Evolutionary conservation across 2,329 filamentous ascomycete species (phyloP).

Genomic region (Ceratocystis variospora): DNA sequence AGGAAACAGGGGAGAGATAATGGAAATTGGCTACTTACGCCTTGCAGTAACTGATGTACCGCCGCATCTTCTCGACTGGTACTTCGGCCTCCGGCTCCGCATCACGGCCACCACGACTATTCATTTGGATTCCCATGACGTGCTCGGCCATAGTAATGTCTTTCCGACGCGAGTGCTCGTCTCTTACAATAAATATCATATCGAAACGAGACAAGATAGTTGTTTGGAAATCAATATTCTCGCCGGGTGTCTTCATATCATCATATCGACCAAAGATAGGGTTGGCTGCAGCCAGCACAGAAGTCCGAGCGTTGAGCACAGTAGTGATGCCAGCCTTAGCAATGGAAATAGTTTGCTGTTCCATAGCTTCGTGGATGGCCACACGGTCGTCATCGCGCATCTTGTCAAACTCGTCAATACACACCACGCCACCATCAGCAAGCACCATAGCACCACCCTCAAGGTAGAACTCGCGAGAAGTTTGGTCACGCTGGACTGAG

Average conservation of each 20-base stretch:
- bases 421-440: conserved; percentile 90
- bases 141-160: conserved; percentile 92
- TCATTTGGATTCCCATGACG: conserved; percentile 97
- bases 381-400: conserved; percentile 98
- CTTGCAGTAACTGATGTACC: conserved; percentile 95
- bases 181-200: conserved; percentile 98
- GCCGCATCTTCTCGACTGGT: conserved; percentile 89
- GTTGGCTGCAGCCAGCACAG: conserved; percentile 88
- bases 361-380: conserved; percentile 98
- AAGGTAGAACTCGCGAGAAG: conserved; percentile 89
- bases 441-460: conserved; percentile 98
- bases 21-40: conserved; percentile 45
- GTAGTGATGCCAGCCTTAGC: conserved; percentile 98
- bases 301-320: conserved; percentile 89
- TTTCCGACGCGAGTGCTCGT: conserved; percentile 78
- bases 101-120: conserved; percentile 58
- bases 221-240: conserved; percentile 99
- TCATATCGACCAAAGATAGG: conserved; percentile 97
- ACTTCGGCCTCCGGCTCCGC: conserved; percentile 80
- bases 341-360: conserved; percentile 98
- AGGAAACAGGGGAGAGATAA: conserved; percentile 25
- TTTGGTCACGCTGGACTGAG: conserved; percentile 84
- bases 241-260: conserved; percentile 90
- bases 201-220: conserved; percentile 97
- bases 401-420: conserved; percentile 99